Percentiles rank a stretch among this genome's conserved stretches.
phyloP scores from a whole-genome alignment of 306 rosid genomes.

The Erythrophleum fordii region DNA sequence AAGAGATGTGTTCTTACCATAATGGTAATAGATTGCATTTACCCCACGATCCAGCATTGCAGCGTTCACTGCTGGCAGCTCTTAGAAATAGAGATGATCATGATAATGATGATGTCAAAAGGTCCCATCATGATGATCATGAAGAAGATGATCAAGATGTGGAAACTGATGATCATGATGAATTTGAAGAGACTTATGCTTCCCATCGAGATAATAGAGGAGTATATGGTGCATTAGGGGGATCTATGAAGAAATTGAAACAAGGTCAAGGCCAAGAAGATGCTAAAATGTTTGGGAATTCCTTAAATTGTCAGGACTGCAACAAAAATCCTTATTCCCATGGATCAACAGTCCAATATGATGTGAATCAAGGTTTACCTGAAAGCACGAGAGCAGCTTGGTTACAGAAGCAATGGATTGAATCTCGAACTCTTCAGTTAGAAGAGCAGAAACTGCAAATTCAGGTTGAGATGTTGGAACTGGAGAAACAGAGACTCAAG shows the following conservation, averaged over 20 bases:
- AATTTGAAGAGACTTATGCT: constrained; percentile 67
- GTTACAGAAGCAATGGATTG: constrained; percentile 77
- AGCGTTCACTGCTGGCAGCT: constrained; percentile 79
- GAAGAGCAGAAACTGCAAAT: constrained; percentile 89
- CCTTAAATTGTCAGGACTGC: constrained; percentile 57
- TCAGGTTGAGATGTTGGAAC: constrained; percentile 74
- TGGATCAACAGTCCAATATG: constrained; percentile 47
- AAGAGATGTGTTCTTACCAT: constrained; percentile 96
- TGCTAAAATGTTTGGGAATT: constrained; percentile 44
- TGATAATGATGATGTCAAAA: constrained; percentile 66
- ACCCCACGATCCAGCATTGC: constrained; percentile 88
- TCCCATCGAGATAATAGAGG: constrained; percentile 59
- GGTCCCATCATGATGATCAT: constrained; percentile 67
- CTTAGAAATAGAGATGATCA: constrained; percentile 72
- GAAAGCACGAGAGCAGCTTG: constrained; percentile 62
- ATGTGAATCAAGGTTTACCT: constrained; percentile 56
- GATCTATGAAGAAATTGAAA: constrained; percentile 60
- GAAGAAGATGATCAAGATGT: constrained; percentile 73
- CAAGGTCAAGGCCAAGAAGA: constrained; percentile 59
- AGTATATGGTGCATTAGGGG: constrained; percentile 47
- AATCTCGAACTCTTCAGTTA: constrained; percentile 65
- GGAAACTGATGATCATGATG: constrained; percentile 75
- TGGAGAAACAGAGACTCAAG: constrained; percentile 78
- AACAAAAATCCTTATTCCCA: constrained; percentile 54
- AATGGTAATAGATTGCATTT: constrained; percentile 84